These are phyloP conservation scores for Globisporangium parvum DNA, from an alignment of 352 stramenopile genomes.

Conservation along the genomic window DNA sequence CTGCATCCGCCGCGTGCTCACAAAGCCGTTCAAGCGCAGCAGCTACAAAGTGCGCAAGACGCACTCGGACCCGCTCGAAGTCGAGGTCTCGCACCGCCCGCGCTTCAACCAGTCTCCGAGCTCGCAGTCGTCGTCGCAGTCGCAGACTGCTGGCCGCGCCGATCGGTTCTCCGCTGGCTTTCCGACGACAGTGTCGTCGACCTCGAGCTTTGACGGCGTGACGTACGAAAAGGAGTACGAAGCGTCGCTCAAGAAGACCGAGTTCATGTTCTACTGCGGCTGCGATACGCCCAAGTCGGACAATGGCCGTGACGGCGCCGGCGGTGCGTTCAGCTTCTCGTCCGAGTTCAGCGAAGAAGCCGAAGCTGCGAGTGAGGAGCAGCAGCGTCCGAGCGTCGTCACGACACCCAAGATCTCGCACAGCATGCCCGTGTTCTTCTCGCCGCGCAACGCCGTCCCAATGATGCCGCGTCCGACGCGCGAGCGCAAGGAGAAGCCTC, in stretches of 20 bases:
- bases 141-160: slow-evolving; percentile 2
- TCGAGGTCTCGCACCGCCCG: slow-evolving; percentile 15
- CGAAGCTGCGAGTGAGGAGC: slow-evolving; percentile 9
- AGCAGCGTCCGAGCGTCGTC: slow-evolving; percentile 19
- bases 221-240: slow-evolving; percentile 36
- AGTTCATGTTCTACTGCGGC: slow-evolving; percentile 57
- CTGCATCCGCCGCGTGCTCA: slow-evolving; percentile 4
- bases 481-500: slow-evolving; percentile 12
- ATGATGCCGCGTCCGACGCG: slow-evolving; percentile 17
- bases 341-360: slow-evolving; percentile 8
- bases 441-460: slow-evolving; percentile 26
- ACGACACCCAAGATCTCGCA: slow-evolving; percentile 29
- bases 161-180: slow-evolving; percentile 13
- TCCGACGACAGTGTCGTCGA: slow-evolving; percentile 13
- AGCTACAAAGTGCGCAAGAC: slow-evolving; percentile 20
- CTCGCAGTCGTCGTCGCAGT: slow-evolving; percentile 12
- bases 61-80: slow-evolving; percentile 14
- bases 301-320: slow-evolving; percentile 20
- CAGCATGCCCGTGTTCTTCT: slow-evolving; percentile 55
- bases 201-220: slow-evolving; percentile 12
- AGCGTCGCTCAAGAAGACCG: slow-evolving; percentile 19
- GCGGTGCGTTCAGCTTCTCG: slow-evolving; percentile 26
- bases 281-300: slow-evolving; percentile 34
- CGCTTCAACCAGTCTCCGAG: slow-evolving; percentile 10
- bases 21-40: slow-evolving; percentile 17